These are phyloP conservation scores for Linnemannia elongata DNA, from an alignment of 192 early-diverging fungal species.

Conservation along the genomic window DNA sequence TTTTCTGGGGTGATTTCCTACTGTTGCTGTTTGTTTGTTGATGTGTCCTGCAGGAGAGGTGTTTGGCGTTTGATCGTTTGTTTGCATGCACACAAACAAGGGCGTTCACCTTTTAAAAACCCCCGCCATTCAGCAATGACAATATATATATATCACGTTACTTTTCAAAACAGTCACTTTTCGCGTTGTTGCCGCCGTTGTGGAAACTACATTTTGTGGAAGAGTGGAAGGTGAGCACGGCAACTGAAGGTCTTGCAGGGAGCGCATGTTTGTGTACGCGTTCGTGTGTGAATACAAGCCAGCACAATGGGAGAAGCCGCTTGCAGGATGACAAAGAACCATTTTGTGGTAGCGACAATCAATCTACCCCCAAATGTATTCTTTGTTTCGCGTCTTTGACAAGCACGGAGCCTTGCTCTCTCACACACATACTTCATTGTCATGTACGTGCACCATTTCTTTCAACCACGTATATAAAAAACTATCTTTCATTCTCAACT, in stretches of 20 bases:
- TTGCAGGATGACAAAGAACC: neutral
- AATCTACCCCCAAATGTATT: neutral
- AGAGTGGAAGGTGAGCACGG: neutral
- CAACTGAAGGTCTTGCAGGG: neutral
- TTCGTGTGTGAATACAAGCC: neutral
- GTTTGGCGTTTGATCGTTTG: conserved; percentile 2
- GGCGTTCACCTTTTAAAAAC: neutral
- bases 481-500: neutral
- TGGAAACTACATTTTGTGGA: neutral
- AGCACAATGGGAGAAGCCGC: neutral
- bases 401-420: no score
- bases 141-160: neutral
- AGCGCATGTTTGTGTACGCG: neutral
- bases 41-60: neutral
- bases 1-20: neutral
- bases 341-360: neutral
- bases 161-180: neutral
- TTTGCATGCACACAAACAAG: neutral
- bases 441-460: neutral
- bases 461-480: neutral
- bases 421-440: neutral
- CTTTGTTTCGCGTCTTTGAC: neutral
- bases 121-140: neutral
- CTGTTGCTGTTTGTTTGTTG: neutral
- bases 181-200: neutral